These are phyloP conservation scores for Fraxinus excelsior DNA, from an alignment of 257 asterid genomes.

Conservation along the genomic window DNA sequence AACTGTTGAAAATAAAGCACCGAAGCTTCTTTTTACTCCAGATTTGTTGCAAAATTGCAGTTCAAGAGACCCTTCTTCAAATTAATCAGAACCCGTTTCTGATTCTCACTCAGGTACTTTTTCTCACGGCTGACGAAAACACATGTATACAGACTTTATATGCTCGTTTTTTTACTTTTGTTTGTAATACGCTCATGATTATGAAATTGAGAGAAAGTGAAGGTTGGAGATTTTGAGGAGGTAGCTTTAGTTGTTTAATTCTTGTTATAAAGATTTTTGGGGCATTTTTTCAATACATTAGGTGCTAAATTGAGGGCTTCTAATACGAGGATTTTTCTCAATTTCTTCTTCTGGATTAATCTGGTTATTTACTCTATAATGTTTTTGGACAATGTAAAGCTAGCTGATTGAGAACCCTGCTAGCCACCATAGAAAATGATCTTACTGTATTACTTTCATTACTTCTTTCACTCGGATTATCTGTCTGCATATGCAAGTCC, in stretches of 20 bases:
- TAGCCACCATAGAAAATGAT: background rate
- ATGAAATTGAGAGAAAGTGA: background rate
- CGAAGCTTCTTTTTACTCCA: background rate
- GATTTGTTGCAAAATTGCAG: background rate
- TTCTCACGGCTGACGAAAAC: background rate
- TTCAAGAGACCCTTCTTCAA: background rate
- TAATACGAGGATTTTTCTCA: background rate
- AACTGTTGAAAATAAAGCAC: background rate
- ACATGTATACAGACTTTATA: background rate
- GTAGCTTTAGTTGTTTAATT: background rate
- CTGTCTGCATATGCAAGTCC: background rate
- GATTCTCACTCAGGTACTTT: background rate
- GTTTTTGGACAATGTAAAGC: background rate
- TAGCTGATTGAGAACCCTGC: background rate
- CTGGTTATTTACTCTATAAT: background rate
- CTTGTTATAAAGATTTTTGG: background rate
- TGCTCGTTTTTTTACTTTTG: background rate
- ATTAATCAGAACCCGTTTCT: background rate
- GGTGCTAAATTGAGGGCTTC: slow-evolving; percentile 2
- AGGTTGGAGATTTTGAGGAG: background rate
- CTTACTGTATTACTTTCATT: background rate
- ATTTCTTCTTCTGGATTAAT: background rate
- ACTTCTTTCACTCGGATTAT: background rate
- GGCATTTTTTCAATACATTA: background rate
- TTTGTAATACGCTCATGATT: background rate